Percentiles rank a stretch among this genome's conserved stretches.
Conservation (phyloP, 169 alveolate species). For the Prorocentrum cordatum region DNA sequence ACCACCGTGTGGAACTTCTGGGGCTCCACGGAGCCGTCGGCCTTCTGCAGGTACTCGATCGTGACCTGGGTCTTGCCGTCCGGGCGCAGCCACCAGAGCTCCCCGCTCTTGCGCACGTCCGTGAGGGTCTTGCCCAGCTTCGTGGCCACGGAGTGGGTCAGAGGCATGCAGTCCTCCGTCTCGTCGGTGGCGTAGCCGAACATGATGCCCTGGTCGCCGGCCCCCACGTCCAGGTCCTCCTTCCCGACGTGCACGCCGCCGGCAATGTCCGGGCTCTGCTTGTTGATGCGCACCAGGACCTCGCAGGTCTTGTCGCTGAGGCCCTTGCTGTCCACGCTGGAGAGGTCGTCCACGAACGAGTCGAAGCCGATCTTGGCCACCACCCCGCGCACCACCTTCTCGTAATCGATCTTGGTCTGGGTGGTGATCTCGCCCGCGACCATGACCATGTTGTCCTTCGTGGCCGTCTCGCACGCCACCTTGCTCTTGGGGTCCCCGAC, state of each 20-base stretch:
- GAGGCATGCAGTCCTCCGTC: slow-evolving; percentile 89
- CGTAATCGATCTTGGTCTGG: slow-evolving; percentile 87
- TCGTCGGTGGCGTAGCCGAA: slow-evolving; percentile 99
- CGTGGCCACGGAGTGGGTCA: slow-evolving; percentile 93
- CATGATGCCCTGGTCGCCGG: slow-evolving; percentile 99
- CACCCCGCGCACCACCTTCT: slow-evolving; percentile 90
- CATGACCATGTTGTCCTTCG: slow-evolving; percentile 91
- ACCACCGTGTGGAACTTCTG: slow-evolving; percentile 89
- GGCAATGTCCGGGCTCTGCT: slow-evolving; percentile 94
- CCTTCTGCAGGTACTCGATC: slow-evolving; percentile 80
- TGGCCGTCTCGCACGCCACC: slow-evolving; percentile 94
- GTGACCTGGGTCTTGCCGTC: slow-evolving; percentile 98
- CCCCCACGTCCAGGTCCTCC: slow-evolving; percentile 83
- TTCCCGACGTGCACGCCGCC: slow-evolving; percentile 86
- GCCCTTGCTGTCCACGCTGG: slow-evolving; percentile 78
- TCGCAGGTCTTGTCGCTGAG: slow-evolving; percentile 90
- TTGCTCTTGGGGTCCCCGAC: slow-evolving; percentile 80
- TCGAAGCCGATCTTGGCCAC: slow-evolving; percentile 79
- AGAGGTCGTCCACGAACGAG: slow-evolving; percentile 69
- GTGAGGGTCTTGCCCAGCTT: slow-evolving; percentile 87
- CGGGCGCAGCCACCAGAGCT: slow-evolving; percentile 93
- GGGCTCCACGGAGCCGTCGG: slow-evolving; percentile 84
- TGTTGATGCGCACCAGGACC: slow-evolving; percentile 87
- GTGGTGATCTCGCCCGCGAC: slow-evolving; percentile 97
- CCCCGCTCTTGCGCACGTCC: slow-evolving; percentile 86